phyloP scores from a whole-genome alignment of 306 rosid genomes.

The Astragalus glycyphyllos region DNA sequence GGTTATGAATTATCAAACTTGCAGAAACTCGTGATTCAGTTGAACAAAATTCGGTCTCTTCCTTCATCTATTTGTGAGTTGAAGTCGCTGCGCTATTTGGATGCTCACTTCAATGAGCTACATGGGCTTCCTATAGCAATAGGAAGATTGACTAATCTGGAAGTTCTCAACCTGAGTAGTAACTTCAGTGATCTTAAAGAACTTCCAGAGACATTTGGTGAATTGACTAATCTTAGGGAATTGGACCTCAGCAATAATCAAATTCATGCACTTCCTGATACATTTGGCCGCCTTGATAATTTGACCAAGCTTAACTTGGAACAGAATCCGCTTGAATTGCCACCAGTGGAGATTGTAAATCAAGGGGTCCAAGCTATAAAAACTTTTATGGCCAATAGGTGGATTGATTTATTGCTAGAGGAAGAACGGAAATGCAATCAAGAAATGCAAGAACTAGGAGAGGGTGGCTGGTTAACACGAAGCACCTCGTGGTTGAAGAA shows the following conservation, averaged over 20 bases:
- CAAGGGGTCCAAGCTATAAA: conserved; percentile 77
- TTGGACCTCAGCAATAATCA: conserved; percentile 95
- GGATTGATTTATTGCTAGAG: conserved; percentile 77
- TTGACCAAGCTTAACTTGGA: conserved; percentile 85
- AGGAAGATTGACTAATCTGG: conserved; percentile 76
- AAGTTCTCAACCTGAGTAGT: conserved; percentile 75
- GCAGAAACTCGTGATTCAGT: conserved; percentile 69
- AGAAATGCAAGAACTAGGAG: conserved; percentile 68
- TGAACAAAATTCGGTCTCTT: conserved; percentile 85
- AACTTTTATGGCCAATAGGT: conserved; percentile 76
- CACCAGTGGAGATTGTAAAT: conserved; percentile 75
- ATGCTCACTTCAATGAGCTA: conserved; percentile 95
- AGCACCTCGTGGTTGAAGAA: conserved; percentile 87
- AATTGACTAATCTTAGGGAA: conserved; percentile 83
- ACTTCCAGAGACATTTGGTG: conserved; percentile 89
- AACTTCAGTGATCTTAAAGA: conserved; percentile 82
- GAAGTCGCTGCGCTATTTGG: conserved; percentile 75
- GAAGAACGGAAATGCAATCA: conserved; percentile 76
- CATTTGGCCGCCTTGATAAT: conserved; percentile 90
- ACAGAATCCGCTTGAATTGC: conserved; percentile 89
- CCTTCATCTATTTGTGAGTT: conserved; percentile 89
- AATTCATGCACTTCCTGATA: conserved; percentile 79
- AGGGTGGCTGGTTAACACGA: conserved; percentile 85
- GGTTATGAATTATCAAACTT: conserved; percentile 77
- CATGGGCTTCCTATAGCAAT: conserved; percentile 79